A percentile compares a stretch with the other conserved stretches of the same genome.
Evolutionary conservation across 257 asterid genomes (phyloP).

Genomic region (Scutellaria baicalensis): DNA sequence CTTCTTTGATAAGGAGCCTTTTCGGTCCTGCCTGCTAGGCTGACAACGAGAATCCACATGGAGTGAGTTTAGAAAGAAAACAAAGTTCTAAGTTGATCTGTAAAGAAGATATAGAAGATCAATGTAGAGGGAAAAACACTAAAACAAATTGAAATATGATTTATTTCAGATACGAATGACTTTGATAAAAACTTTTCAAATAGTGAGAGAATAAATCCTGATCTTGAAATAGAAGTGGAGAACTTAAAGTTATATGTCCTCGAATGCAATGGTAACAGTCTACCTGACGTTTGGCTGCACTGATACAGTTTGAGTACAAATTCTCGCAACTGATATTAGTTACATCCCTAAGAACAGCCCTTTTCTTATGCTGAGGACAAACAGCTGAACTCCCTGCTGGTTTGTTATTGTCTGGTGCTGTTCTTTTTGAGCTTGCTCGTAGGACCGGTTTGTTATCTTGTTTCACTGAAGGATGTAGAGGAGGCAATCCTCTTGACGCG

Average conservation of each 20-base stretch:
- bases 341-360: conserved; percentile 81
- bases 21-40: conserved; percentile 36
- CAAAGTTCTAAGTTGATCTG: background rate
- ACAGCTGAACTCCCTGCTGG: conserved; percentile 25
- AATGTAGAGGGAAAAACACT: background rate
- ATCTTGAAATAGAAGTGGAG: background rate
- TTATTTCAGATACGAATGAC: background rate
- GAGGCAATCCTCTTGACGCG: conserved; percentile 61
- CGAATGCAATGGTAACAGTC: background rate
- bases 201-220: background rate
- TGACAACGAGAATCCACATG: conserved; percentile 10
- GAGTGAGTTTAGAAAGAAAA: background rate
- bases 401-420: conserved; percentile 42
- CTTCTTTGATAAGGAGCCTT: conserved; percentile 29
- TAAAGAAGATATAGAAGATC: background rate
- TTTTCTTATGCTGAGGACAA: conserved; percentile 49
- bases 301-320: conserved; percentile 38
- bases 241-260: background rate
- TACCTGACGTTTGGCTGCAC: conserved; percentile 51
- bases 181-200: background rate
- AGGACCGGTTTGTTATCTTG: conserved; percentile 37
- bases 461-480: conserved; percentile 49
- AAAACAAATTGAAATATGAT: background rate
- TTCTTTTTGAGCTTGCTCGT: conserved; percentile 55
- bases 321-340: conserved; percentile 55